phyloP scores from a whole-genome alignment of 2,329 filamentous ascomycete genomes.

The Hysterium pulicare region DNA sequence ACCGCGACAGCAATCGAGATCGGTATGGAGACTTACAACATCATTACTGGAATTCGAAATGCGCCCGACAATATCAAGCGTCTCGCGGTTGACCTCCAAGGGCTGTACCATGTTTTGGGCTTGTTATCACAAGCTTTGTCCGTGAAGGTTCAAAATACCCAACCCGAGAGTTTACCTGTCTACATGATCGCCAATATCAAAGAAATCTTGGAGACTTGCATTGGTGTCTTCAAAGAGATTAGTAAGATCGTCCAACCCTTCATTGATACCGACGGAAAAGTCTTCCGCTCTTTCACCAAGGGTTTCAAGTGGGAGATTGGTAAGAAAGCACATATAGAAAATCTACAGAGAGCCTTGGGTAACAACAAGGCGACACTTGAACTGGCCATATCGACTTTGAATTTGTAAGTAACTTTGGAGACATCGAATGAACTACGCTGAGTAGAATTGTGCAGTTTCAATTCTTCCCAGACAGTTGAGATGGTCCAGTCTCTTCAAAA shows the following conservation, averaged over 20 bases:
- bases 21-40: constrained; percentile 3
- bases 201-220: constrained; percentile 6
- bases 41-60: constrained; percentile 6
- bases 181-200: constrained; percentile 9
- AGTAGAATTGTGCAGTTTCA: constrained; percentile 5
- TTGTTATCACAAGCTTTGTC: constrained; percentile 3
- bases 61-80: constrained; percentile 6
- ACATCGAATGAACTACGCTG: not conserved
- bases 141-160: not conserved
- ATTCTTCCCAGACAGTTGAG: constrained; percentile 9
- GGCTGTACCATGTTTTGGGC: constrained; percentile 4
- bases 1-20: constrained; percentile 5
- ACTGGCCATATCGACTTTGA: constrained; percentile 8
- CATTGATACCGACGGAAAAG: constrained; percentile 4
- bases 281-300: not conserved
- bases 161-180: constrained; percentile 3
- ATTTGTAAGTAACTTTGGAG: constrained; percentile 6
- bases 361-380: constrained; percentile 9
- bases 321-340: constrained; percentile 1
- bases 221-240: constrained; percentile 7
- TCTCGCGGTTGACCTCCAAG: constrained; percentile 5
- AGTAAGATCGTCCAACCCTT: constrained; percentile 3
- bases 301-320: constrained; percentile 8
- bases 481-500: constrained; percentile 7
- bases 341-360: constrained; percentile 2